Evolutionary conservation across 169 alveolate species (phyloP).

Genomic region (Plasmodium inui): DNA sequence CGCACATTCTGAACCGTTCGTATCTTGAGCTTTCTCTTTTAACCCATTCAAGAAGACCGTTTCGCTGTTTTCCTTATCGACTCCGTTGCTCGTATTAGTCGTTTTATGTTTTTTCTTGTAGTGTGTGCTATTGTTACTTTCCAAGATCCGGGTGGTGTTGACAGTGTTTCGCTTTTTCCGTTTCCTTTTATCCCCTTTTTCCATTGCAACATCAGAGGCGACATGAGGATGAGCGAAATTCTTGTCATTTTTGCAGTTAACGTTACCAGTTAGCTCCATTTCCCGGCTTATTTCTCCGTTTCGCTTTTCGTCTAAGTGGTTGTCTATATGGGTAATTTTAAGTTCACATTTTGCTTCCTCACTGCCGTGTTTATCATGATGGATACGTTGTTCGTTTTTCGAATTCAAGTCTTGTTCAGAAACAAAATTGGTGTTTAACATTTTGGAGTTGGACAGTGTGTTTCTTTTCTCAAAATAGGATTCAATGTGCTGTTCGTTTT

Average conservation of each 20-base stretch:
- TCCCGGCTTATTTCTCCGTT: background rate
- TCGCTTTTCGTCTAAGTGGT: background rate
- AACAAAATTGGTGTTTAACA: constrained; percentile 5
- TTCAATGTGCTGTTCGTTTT: constrained; percentile 50
- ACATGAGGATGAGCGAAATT: background rate
- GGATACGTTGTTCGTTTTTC: background rate
- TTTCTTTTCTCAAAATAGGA: constrained; percentile 34
- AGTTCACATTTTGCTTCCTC: background rate
- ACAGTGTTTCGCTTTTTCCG: constrained; percentile 9
- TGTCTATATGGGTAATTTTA: background rate
- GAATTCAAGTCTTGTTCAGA: constrained; percentile 20
- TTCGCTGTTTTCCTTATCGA: background rate
- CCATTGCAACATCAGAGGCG: background rate
- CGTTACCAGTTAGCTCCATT: background rate
- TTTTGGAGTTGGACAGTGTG: background rate
- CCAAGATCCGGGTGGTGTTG: background rate
- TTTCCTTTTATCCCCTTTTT: constrained; percentile 24
- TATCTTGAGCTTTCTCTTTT: background rate
- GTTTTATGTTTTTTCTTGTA: constrained; percentile 16
- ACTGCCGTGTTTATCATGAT: background rate
- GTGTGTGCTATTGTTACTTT: background rate
- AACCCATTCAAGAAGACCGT: background rate
- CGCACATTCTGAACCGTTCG: background rate
- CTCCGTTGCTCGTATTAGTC: background rate
- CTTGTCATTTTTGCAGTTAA: background rate